These are phyloP conservation scores for Trichoderma asperelloides DNA, from an alignment of 495 filamentous ascomycete genomes.

Conservation along the genomic window DNA sequence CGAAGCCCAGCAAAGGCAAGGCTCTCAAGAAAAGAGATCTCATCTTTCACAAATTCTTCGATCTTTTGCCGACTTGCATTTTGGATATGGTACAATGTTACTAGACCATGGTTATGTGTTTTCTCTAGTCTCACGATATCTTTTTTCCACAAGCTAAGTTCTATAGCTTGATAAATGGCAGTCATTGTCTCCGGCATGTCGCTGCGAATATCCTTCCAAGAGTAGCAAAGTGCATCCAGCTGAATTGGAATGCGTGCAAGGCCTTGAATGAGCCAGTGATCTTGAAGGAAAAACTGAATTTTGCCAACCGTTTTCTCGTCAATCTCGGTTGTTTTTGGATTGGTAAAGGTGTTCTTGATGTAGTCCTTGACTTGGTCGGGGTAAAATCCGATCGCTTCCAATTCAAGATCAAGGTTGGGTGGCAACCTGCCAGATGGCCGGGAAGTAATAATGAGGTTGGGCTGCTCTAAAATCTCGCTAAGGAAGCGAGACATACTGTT, in stretches of 20 bases:
- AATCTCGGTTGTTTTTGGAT: slow-evolving; percentile 12
- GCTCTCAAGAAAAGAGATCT: slow-evolving; percentile 24
- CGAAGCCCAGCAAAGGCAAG: slow-evolving; percentile 32
- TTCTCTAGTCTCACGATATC: slow-evolving; percentile 28
- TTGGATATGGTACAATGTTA: slow-evolving; percentile 2
- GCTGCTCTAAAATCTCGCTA: slow-evolving; percentile 24
- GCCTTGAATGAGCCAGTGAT: slow-evolving; percentile 24
- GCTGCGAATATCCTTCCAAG: slow-evolving; percentile 21
- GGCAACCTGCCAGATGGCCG: slow-evolving; percentile 23
- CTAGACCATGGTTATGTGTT: slow-evolving; percentile 17
- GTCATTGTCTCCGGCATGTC: slow-evolving; percentile 29
- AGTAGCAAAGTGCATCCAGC: slow-evolving; percentile 38
- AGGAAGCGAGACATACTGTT: slow-evolving; percentile 21
- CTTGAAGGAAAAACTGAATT: slow-evolving; percentile 27
- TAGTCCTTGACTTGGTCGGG: slow-evolving; percentile 26
- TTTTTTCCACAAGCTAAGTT: slow-evolving; percentile 31
- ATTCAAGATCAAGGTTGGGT: slow-evolving; percentile 19
- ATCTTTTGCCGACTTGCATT: slow-evolving; percentile 11
- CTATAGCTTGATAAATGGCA: slow-evolving; percentile 31
- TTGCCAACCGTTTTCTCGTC: slow-evolving; percentile 13
- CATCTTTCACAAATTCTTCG: slow-evolving; percentile 14
- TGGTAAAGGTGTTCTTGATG: slow-evolving; percentile 12
- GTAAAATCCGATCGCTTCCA: slow-evolving; percentile 29
- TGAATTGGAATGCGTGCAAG: slow-evolving; percentile 39
- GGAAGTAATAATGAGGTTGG: slow-evolving; percentile 30